Base-by-base conservation (phyloP, 139 green algal species). In the Chlamydomonas applanata region DNA sequence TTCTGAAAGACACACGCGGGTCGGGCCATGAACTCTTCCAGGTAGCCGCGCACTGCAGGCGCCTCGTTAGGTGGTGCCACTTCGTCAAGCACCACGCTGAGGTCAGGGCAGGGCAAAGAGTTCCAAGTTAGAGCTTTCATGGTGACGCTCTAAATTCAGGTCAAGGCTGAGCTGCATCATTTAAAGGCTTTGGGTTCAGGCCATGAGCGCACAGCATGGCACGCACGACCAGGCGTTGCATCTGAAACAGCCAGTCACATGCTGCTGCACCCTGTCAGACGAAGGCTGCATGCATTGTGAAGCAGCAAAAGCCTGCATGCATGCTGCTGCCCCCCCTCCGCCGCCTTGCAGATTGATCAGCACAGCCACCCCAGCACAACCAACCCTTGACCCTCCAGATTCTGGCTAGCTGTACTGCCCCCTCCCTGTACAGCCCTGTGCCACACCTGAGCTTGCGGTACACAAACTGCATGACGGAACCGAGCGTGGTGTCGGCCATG, bases 381-480 rank as follows among this genome's bases (percentile, higher is more conserved):
- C n/a, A n/a, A n/a, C n/a, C n/a, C n/a, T n/a, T n/a, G n/a, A n/a
- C n/a, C n/a, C n/a, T 57, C 14, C 46, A 57, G 16, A 57, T 57
- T 57, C 46, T n/a, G 16, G 14, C 57, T 57, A 14, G 16, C 46
- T 57, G 14, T 57, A 17, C 46, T 30, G 22, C 57, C 57, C 57
- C 57, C 57, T 30, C 46, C 46, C 46, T 57, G 16, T 17, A 14
- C 46, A n/a, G n/a, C n/a, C n/a, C n/a, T n/a, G n/a, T n/a, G n/a
- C 36, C n/a, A 5, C n/a, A 44, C 22, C 22, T 61, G 14, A 89
- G 79, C 79, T 82, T 85, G n/a, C 85, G 73, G 67, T 79, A 73
- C 24, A 87, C 79, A 72, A 87, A 90, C 59, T 90, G 79, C 17
- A 82, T 82, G 61, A 90, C 71, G 60, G 65, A 84, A 4, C 74